Evolutionary conservation across 257 asterid species (phyloP), one percentile per base, ranked within the genome.

Genomic region (Perilla frutescens): DNA sequence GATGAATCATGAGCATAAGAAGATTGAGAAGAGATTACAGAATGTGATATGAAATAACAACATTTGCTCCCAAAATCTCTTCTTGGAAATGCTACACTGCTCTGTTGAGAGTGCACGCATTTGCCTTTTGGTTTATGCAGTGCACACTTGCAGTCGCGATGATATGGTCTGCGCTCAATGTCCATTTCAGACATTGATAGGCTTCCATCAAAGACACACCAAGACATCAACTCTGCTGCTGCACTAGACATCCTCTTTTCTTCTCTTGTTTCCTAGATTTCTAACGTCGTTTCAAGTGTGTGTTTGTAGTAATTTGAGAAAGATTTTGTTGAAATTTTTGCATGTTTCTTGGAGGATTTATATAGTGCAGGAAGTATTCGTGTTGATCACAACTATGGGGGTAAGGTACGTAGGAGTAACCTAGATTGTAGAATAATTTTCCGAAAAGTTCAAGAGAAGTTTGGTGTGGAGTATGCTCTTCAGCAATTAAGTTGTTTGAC

Each of bases 161-260:
- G 87, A 45, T 84, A 81, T 3, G 88, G 88, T 62, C 85, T 76
- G 8, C 84, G 63, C 71, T 87, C 84, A 6, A 80, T 80, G 48
- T 77, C 75, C 62, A 40, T 77, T 62, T 84, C 85, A 1, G 40
- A 36, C 78, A 83, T 47, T 2, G 80, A 80, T 55, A 80, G 68
- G 74, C 82, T 79, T 80, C 86, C 87, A 4, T 67, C 57, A 8
- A 78, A 40, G 53, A 76, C 86, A 67, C 76, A 67, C 40, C 58
- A 60, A 36, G 82, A 14, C 78, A 80, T 71, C 59, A 73, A 2
- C 29, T 77, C 70, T 20, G 81, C 83, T 75, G 84, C 81, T 62
- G 51, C 54, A 58, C 45, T 74, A 9, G 69, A 36, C 84, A 79
- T 84, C 48, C 11, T 65, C 26, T 20, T 20, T 20, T 60, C 41